These are phyloP conservation scores for Carex sylvatica DNA, from an alignment of 202 grass and related monocot species.

Conservation along the genomic window DNA sequence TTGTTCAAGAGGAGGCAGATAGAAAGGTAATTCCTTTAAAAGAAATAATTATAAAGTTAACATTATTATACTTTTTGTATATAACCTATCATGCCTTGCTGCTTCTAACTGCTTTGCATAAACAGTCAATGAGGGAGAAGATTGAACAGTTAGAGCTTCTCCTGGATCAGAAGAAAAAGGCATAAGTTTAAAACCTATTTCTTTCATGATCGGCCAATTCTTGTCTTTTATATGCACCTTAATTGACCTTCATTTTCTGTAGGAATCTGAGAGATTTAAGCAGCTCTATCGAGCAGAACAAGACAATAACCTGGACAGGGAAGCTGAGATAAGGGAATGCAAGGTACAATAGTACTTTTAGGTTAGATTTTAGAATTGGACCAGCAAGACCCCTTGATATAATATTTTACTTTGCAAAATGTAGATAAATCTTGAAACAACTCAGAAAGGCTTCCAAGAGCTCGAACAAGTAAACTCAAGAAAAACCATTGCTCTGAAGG, in stretches of 20 bases:
- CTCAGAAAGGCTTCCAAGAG: constrained; percentile 41
- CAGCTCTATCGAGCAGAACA: constrained; percentile 51
- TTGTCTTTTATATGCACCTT: constrained; percentile 19
- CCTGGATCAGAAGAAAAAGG: constrained; percentile 54
- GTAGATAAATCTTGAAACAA: constrained; percentile 59
- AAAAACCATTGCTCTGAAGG: constrained; percentile 36
- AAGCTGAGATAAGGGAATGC: constrained; percentile 57
- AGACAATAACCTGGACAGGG: constrained; percentile 49
- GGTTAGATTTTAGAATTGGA: background rate
- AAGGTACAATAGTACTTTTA: constrained; percentile 41
- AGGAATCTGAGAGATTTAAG: constrained; percentile 65
- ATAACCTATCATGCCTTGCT: constrained; percentile 14
- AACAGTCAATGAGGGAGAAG: constrained; percentile 61
- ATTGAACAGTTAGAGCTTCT: constrained; percentile 52
- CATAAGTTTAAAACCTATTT: constrained; percentile 28
- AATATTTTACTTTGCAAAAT: constrained; percentile 26
- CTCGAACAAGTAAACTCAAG: constrained; percentile 53
- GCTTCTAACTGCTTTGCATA: constrained; percentile 21
- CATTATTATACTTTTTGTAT: constrained; percentile 29
- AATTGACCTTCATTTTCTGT: constrained; percentile 27
- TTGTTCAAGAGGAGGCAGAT: constrained; percentile 60
- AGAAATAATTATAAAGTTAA: background rate
- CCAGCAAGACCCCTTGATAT: constrained; percentile 2
- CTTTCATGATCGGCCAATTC: background rate
- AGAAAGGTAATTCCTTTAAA: constrained; percentile 54